Conservation (phyloP, 257 asterid species). For the Gynochthodes officinalis region DNA sequence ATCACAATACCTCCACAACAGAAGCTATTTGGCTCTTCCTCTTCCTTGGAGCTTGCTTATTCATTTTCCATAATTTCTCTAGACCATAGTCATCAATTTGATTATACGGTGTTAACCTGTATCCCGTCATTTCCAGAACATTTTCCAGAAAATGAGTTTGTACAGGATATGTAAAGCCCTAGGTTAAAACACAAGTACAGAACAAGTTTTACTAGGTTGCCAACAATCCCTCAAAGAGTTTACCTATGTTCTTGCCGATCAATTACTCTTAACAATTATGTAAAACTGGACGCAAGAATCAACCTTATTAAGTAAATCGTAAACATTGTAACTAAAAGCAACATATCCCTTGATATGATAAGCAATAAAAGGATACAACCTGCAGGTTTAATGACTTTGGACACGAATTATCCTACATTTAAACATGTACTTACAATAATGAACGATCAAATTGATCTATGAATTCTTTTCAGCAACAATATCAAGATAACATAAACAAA, state of each 20-base stretch:
- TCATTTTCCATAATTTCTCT: conserved; percentile 84
- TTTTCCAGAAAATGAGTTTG: conserved; percentile 73
- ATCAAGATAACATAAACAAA: neutral
- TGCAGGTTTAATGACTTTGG: neutral
- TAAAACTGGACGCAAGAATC: neutral
- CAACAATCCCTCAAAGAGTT: neutral
- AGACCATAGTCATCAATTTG: conserved; percentile 89
- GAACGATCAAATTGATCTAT: neutral
- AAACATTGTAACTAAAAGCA: neutral
- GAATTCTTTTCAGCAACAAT: too few species aligned
- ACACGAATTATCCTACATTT: neutral
- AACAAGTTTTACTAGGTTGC: conserved; percentile 6
- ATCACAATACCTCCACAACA: conserved; percentile 74
- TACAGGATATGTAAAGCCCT: conserved; percentile 78
- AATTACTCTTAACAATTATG: neutral
- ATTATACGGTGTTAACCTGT: conserved; percentile 73
- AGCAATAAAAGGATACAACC: neutral
- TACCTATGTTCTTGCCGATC: neutral
- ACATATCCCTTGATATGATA: neutral
- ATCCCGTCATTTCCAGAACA: conserved; percentile 81
- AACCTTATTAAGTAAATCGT: too few species aligned
- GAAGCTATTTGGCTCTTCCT: conserved; percentile 86
- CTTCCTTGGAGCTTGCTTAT: conserved; percentile 78
- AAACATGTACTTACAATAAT: neutral
- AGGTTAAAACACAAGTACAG: neutral